Percentiles rank a stretch among this genome's conserved stretches.
These are phyloP conservation scores for Aspergillus bridgeri DNA, from an alignment of 495 filamentous ascomycete species.

Conservation along the genomic window DNA sequence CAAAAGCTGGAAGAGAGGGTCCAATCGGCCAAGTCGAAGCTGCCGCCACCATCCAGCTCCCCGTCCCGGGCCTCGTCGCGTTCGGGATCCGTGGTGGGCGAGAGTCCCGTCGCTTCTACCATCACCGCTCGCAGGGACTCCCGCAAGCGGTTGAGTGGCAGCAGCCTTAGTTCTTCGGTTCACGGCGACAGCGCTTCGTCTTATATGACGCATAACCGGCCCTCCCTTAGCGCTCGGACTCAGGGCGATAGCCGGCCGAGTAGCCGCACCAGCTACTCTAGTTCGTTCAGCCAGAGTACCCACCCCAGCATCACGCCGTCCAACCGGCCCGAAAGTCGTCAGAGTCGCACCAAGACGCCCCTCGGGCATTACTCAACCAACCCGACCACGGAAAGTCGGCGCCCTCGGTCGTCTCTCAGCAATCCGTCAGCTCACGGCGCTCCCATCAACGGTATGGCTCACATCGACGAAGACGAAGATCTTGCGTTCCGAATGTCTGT, in stretches of 20 bases:
- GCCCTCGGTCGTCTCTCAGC: conserved; percentile 47
- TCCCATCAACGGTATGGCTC: conserved; percentile 36
- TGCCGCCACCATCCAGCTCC: conserved; percentile 74
- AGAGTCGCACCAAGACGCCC: conserved; percentile 68
- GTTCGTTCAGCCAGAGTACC: conserved; percentile 42
- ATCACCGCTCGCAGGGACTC: conserved; percentile 75
- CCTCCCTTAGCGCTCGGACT: conserved; percentile 49
- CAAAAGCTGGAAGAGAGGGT: conserved; percentile 89
- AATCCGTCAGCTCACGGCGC: conserved; percentile 35
- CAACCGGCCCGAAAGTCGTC: conserved; percentile 61
- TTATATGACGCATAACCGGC: conserved; percentile 41
- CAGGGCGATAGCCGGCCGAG: conserved; percentile 45
- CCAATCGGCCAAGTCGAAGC: conserved; percentile 87
- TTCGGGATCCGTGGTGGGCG: conserved; percentile 47
- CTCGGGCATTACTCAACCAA: conserved; percentile 47
- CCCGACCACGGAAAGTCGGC: conserved; percentile 42
- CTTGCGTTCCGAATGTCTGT: conserved; percentile 35
- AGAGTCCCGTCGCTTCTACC: conserved; percentile 62
- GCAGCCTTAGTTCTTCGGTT: conserved; percentile 55
- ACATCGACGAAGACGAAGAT: conserved; percentile 44
- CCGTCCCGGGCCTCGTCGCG: conserved; percentile 80
- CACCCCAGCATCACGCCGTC: conserved; percentile 30
- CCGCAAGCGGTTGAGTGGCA: conserved; percentile 60
- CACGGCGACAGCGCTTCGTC: conserved; percentile 45
- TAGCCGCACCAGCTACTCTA: conserved; percentile 44